phyloP scores from a whole-genome alignment of 169 alveolate genomes.

The Cryptosporidium andersoni region DNA sequence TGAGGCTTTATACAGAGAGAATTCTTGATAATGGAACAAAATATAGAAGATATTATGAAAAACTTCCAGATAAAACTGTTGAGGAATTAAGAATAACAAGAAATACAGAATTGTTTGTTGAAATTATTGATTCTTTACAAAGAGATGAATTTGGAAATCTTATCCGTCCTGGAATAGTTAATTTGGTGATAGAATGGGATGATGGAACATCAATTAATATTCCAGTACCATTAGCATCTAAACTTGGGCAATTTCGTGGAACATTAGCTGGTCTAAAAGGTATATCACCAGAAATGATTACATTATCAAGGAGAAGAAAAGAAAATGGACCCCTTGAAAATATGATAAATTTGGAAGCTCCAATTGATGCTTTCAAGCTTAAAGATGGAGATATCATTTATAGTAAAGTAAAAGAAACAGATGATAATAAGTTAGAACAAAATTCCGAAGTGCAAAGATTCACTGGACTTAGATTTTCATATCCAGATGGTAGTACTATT shows the following conservation, averaged over 20 bases:
- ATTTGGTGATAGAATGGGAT: conserved; percentile 64
- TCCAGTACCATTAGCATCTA: conserved; percentile 62
- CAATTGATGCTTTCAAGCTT: conserved; percentile 45
- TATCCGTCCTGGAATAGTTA: conserved; percentile 59
- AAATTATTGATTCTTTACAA: conserved; percentile 37
- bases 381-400: conserved; percentile 66
- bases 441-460: neutral
- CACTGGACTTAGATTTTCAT: conserved; percentile 59
- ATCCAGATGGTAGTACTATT: conserved; percentile 66
- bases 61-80: conserved; percentile 62
- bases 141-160: conserved; percentile 63
- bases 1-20: conserved; percentile 32
- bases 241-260: conserved; percentile 54
- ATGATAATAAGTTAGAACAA: neutral
- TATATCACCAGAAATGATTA: conserved; percentile 43
- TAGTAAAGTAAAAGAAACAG: conserved; percentile 8
- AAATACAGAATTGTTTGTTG: conserved; percentile 47
- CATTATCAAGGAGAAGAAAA: conserved; percentile 32
- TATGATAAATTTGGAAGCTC: conserved; percentile 49
- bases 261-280: conserved; percentile 69
- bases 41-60: conserved; percentile 65
- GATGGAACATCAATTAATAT: conserved; percentile 60
- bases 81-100: conserved; percentile 57
- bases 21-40: conserved; percentile 57
- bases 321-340: conserved; percentile 21